Evolutionary conservation across 225 moss, liverwort and hornwort species (phyloP).

Genomic region (Antitrichia curtipendula): DNA sequence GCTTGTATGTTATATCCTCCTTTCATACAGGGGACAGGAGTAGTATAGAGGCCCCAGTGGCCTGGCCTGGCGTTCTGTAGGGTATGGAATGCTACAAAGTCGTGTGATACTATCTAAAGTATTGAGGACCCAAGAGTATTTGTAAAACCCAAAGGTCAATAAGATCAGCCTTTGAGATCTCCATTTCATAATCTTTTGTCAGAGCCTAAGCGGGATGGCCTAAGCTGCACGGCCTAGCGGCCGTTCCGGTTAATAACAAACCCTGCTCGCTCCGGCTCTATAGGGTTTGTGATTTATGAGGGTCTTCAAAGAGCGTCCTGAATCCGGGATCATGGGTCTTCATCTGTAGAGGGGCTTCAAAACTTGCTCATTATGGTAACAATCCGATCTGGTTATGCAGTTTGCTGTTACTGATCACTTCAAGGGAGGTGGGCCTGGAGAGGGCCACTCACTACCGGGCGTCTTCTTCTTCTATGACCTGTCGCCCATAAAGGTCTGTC

Average conservation of each 20-base stretch:
- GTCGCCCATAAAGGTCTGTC: slow-evolving; percentile 82
- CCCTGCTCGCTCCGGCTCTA: neutral
- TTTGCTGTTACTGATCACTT: slow-evolving; percentile 96
- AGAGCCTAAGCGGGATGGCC: neutral
- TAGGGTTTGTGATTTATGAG: neutral
- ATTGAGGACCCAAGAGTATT: neutral
- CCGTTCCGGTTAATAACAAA: neutral
- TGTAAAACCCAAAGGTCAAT: neutral
- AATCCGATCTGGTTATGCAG: slow-evolving; percentile 25
- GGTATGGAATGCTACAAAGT: neutral
- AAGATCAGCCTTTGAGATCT: neutral
- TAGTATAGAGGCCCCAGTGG: neutral
- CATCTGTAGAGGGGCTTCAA: neutral
- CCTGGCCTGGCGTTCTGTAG: neutral
- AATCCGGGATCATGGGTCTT: neutral
- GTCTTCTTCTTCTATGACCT: slow-evolving; percentile 98
- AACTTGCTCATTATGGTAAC: neutral
- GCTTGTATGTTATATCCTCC: neutral
- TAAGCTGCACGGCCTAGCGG: neutral
- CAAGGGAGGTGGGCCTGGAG: slow-evolving; percentile 63
- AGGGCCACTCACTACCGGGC: slow-evolving; percentile 70
- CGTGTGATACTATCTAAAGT: neutral
- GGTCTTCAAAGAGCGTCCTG: neutral
- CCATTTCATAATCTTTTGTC: neutral
- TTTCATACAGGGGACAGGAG: neutral